Base-by-base conservation (phyloP, 2,329 filamentous ascomycete species). In the Nemania sp. region DNA sequence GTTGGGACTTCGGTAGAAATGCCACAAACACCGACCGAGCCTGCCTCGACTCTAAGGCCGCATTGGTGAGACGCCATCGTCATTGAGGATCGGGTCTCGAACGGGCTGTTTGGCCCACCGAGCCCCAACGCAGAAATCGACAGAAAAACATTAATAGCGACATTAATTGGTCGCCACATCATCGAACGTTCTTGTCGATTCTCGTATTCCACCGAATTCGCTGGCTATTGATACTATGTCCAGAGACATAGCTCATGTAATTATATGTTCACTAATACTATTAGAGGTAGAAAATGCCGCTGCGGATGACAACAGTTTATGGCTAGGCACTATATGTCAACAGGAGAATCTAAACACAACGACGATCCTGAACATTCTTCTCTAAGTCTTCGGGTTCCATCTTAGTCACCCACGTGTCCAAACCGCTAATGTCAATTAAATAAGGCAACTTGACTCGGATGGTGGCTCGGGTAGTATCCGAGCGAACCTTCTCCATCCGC, bases 91-190 rank as follows among this genome's bases (percentile, higher is more conserved):
- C 26, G 27, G 55, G 57, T 54, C 52, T 65, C 62, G 66, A 64
- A 65, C 62, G 43, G 66, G 41, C 66, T 26, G 60, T 61, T 62
- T 38, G 66, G 52, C 38, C 57, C 52, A 51, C 62, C 52, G 7
- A 41, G 18, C 35, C 27, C 55, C 29, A 47, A 51, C 45, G 20
- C 22, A 55, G 41, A 24, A 45, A 20, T 35, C 64, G 8, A 38
- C 20, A 62, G 32, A 32, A 32, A 38, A 11, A 54, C 18, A 27
- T n/a, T 32, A 35, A 54, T 54, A 22, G 43, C 5, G 20, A 51
- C 20, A 63, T 56, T 56, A 26, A 49, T 38, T 47, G 13, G 35
- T 41, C 35, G 15, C 7, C n/a, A 22, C n/a, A 22, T 22, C n/a
- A 22, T 22, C 43, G 7, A 35, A 32, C 27, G 26, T 20, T 27